Base-by-base conservation (phyloP, 495 filamentous ascomycete genomes). In the Umbilicaria muhlenbergii region DNA sequence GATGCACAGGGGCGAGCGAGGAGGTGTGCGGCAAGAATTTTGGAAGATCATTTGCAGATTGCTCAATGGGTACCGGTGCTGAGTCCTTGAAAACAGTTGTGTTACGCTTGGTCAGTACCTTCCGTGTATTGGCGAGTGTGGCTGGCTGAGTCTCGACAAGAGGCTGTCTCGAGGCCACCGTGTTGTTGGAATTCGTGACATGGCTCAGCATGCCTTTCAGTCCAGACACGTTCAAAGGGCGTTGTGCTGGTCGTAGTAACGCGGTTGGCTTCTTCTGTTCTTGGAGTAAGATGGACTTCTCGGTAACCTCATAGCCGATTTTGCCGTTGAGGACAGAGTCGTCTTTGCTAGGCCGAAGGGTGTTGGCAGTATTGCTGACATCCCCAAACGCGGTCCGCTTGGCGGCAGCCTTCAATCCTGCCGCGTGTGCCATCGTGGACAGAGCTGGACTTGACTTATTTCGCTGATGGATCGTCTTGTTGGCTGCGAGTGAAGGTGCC, bases 331-430 rank as follows among this genome's bases (percentile, higher is more conserved):
- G 47, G 17, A 58, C 59, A 15, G 63, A 64, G 48, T 78, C 77
- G 56, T 76, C 75, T 28, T 67, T 65, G 41, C 58, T 70, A 44
- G 61, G 63, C 24, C 53, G 65, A 11, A 68, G 51, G 18, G 63
- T 51, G 51, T 77, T 79, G 24, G 65, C 58, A 13, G 69, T 80
- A 56, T 85, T 87, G 69, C 78, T 89, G 32, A 87, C 68, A 55
- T 94, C 87, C 13, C 73, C 81, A 59, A 91, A 85, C 13, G 75
- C 82, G 33, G 77, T 78, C 46, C 86, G 75, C 63, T 85, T 86
- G 18, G 78, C 66, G 34, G 69, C 73, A 41, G 73, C 73, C 59
- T 82, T 89, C 40, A 80, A 58, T 24, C 70, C 70, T 40, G 68
- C 73, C 15, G 66, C 70, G 38, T 73, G 65, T 13, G 69, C 50